phyloP scores from a whole-genome alignment of 2,329 filamentous ascomycete species.

The Beauveria sp. region DNA sequence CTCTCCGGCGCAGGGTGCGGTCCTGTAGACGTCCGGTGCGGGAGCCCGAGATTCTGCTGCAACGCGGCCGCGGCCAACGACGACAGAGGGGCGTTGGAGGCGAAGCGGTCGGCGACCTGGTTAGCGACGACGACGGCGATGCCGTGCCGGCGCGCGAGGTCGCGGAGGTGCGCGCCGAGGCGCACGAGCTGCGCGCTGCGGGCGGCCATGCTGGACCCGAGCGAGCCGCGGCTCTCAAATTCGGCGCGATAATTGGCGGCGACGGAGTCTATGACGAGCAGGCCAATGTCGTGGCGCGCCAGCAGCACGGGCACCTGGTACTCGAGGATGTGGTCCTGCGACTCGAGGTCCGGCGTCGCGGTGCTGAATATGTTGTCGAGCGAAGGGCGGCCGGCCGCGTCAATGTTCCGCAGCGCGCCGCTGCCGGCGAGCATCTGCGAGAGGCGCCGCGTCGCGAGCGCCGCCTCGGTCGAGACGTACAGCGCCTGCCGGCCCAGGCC shows the following conservation, averaged over 20 bases:
- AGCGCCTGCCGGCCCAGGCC: conserved; percentile 69
- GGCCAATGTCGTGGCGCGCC: conserved; percentile 64
- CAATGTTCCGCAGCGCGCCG: conserved; percentile 42
- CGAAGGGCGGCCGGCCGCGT: conserved; percentile 40
- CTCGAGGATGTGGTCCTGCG: conserved; percentile 87
- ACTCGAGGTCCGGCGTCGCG: conserved; percentile 80
- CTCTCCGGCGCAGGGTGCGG: conserved; percentile 27
- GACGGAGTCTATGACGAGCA: conserved; percentile 84
- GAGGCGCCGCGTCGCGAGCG: conserved; percentile 74
- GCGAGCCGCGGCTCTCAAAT: conserved; percentile 51
- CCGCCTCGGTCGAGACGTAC: conserved; percentile 89
- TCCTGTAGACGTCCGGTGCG: conserved; percentile 20
- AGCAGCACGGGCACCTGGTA: conserved; percentile 89
- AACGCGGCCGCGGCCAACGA: conserved; percentile 14
- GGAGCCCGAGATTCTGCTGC: conserved; percentile 12
- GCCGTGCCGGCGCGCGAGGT: conserved; percentile 64
- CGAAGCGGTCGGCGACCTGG: conserved; percentile 86
- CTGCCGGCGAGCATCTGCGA: conserved; percentile 67
- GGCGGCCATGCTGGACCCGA: conserved; percentile 57
- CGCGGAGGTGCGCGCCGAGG: conserved; percentile 66
- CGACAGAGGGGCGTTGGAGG: conserved; percentile 13
- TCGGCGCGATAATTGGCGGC: conserved; percentile 94
- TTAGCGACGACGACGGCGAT: conserved; percentile 89
- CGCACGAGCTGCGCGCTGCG: conserved; percentile 70
- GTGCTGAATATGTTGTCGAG: conserved; percentile 73